Evolutionary conservation across 2,329 filamentous ascomycete species (phyloP), one percentile per base, ranked within the genome.

Genomic region (Triangularia setosa): DNA sequence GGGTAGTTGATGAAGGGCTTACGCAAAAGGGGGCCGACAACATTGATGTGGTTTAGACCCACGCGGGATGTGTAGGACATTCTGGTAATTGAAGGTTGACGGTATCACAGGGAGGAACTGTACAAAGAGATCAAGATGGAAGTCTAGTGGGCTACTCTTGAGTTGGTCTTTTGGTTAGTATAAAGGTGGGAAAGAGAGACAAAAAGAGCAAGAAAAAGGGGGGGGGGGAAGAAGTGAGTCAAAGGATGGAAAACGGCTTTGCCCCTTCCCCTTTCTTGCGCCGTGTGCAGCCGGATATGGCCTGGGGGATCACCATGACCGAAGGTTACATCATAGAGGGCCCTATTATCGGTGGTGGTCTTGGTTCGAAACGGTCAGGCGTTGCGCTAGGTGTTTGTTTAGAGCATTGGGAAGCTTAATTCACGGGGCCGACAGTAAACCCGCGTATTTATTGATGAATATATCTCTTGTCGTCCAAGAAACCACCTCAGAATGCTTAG

Each of bases 11-110:
- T 6, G 16, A 5, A 3, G 44, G 18, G 24, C 64, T 16, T 61
- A 65, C 64, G 64, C 18, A 65, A 61, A 25, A 65, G 25, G 18
- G 64, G 64, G 14, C 64, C 61, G 25, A 65, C 57, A 27, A 65
- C 55, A 33, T 63, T 57, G 57, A 63, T 60, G 64, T 63, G 64
- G 57, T 58, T 62, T 33, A 63, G 61, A 44, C 64, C 60, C 27
- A 63, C 27, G 30, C 56, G 56, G 57, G 64, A 59, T 9, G 57
- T 24, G 58, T 60, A 60, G 2, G 58, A 52, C 63, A 64, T 64
- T 35, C 8, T 64, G 58, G 48, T 24, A 16, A 24, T 6, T 33
- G 30, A 9, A 9, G 2, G 4, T 30, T 16, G 24, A 24, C 11
- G 60, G 6, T 24, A 18, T 18, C 23, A 5, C 53, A 8, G 1